Evolutionary conservation across 331 rosid genomes (phyloP), one percentile per base, ranked within the genome.

Genomic region (Cucumis variabilis): DNA sequence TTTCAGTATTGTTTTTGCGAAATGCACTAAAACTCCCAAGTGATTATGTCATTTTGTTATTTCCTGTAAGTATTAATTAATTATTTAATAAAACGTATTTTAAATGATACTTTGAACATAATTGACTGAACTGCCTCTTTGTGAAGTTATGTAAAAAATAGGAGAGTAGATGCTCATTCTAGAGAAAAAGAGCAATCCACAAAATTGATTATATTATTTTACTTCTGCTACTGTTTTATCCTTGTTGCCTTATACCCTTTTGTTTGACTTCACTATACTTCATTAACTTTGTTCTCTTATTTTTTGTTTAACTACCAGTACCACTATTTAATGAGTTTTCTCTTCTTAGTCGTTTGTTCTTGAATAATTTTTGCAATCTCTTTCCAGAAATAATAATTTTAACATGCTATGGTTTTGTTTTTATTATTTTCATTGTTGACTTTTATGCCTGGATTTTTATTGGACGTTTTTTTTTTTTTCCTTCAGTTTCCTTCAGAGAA

Each of bases 401-500:
- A 23, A 15, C 63, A 66, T 84, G 66, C 24, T 46, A 67, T 67
- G 65, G 30, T 82, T 63, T 33, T 82, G 20, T 82, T 82, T 13
- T 85, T 67, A 37, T 50, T 69, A 83, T n/a, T 73, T 55, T 73
- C 67, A 60, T 72, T 23, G 27, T 51, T 74, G 70, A 73, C 41
- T 24, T 67, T 28, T 63, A 50, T 19, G 72, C 16, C 68, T 46
- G 16, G 53, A 78, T 28, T 37, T 63, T 78, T 50, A 55, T 48
- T 28, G 66, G 69, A 53, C 21, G 21, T 67, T 87, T 41, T n/a
- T 48, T 44, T 58, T 58, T 55, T 51, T 20, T 67, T 7, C 10
- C n/a, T 94, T 90, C 95, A 97, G 99, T 85, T 86, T 88, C 89
- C 98, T 21, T 89, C 73, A 66, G 90, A 94, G 92, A 91, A 87